Base-by-base conservation (phyloP, 192 early-diverging fungal genomes). In the Rhizophagus clarus region DNA sequence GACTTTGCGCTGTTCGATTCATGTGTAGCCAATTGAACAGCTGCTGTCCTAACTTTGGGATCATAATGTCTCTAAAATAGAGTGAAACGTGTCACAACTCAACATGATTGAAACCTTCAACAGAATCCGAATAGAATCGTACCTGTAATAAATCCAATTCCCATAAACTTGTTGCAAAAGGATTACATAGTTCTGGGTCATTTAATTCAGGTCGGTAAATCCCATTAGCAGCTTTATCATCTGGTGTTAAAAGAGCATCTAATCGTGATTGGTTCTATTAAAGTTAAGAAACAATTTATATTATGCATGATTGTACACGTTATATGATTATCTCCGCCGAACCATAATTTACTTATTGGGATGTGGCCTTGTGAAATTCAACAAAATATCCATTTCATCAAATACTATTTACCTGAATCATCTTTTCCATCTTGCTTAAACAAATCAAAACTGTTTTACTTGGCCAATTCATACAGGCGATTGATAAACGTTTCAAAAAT, bases 121-220 rank as follows among this genome's bases (percentile, higher is more conserved):
- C 0, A 9, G 9, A 47, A 61, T 26, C 15, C 20, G 24, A n/a
- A 37, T 76, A 79, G 85, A 80, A 85, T 24, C 70, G 82, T 89
- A 93, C 92, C 88, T 90, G 89, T 71, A 95, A 91, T 76, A 94
- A 88, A 73, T 89, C 88, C 68, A 97, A 83, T 83, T 99, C 97
- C 87, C 93, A 99, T 64, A 97, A 77, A 82, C 91, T 95, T 4
- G 97, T 92, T 3, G 95, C 94, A 84, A 97, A 96, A 4, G 97
- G 96, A 82, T 99, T 99, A 81, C 95, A 97, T 79, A 98, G 88
- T 75, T 99, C 96, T 0, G 97, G 95, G 78, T 99, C 97, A 80
- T 97, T 93, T 74, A 98, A 82, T 15, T 92, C 84, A 42, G 90
- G 88, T 34, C 90, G 72, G 80, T 97, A 98, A 49, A 96, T 85